Base-by-base conservation (phyloP, 2,329 filamentous ascomycete species). In the Neofusicoccum laricinum region DNA sequence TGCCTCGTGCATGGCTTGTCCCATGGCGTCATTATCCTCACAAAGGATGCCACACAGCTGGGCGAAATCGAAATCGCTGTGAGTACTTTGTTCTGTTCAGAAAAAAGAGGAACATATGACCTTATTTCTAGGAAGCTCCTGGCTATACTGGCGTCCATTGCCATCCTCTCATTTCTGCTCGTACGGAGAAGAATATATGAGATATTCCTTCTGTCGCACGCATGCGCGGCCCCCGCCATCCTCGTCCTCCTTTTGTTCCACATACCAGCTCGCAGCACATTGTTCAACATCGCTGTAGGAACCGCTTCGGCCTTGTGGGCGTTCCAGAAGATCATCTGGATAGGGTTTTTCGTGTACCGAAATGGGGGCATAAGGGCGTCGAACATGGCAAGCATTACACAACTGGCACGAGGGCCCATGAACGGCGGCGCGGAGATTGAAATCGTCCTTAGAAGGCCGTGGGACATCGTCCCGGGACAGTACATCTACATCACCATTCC, bases 111-210 rank as follows among this genome's bases (percentile, higher is more conserved):
- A 30, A 3, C 25, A 30, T 30, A 30, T 30, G 25, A 30, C 25
- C 25, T 30, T 30, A 30, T 30, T 30, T 3, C 2, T 3, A 30
- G 25, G 2, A 30, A 67, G 66, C 46, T 67, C 7, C 43, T 67
- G 5, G 66, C 65, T 2, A 36, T 63, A 21, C 19, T 2, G 48
- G 65, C 8, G 17, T 68, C 17, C 59, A 30, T 17, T 10, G 14
- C 19, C 36, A 64, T 12, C 66, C 63, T 2, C 58, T 68, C 38
- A 12, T 67, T 3, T 53, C 62, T 30, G n/a, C 67, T 14, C 64
- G 66, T n/a, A 3, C 25, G 25, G 2, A 61, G 66, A 38, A 64
- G 62, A 4, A 64, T 65, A 40, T 68, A 67, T 40, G 67, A 68
- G 32, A 12, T 68, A 0, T 68, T 68, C 38, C 57, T 66, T 3